Percentiles rank a stretch among this genome's conserved stretches.
Conservation (phyloP, 2,329 filamentous ascomycete genomes). For the Rutstroemia sp. region DNA sequence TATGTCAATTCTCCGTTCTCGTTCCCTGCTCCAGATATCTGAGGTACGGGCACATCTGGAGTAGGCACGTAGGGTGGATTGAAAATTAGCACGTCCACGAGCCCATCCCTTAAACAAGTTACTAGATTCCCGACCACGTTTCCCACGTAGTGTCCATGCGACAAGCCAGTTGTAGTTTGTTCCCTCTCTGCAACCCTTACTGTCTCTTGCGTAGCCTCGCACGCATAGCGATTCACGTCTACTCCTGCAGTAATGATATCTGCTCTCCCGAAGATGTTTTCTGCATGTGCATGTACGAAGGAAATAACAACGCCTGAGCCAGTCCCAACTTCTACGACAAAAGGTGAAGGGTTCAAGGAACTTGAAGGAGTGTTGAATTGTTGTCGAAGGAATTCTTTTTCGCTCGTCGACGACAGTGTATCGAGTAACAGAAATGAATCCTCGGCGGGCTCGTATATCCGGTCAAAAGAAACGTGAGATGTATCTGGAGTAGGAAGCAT, state of each 20-base stretch:
- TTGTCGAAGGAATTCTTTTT: conserved; percentile 23
- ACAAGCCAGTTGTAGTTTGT: conserved; percentile 29
- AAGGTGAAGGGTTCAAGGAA: conserved; percentile 37
- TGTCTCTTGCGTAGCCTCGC: conserved; percentile 65
- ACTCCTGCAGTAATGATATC: conserved; percentile 67
- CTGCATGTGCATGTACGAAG: conserved; percentile 73
- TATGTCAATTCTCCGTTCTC: conserved; percentile 40
- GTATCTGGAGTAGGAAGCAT: conserved; percentile 96
- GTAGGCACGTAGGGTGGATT: conserved; percentile 97
- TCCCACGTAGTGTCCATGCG: conserved; percentile 51
- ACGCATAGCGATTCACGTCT: conserved; percentile 83
- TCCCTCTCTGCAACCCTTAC: conserved; percentile 43
- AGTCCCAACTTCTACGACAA: conserved; percentile 80
- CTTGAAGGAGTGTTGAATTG: conserved; percentile 11
- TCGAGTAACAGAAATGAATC: conserved; percentile 94
- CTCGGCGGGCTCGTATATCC: conserved; percentile 91
- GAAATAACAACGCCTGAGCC: conserved; percentile 92
- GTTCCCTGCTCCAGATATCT: conserved; percentile 32
- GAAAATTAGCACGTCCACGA: conserved; percentile 82
- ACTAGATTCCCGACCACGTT: conserved; percentile 65
- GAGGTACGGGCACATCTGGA: conserved; percentile 52
- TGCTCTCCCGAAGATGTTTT: conserved; percentile 62
- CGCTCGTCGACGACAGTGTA: conserved; percentile 61
- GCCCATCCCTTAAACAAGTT: conserved; percentile 46
- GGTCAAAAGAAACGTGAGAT: conserved; percentile 79